Percentiles rank a stretch among this genome's conserved stretches.
Evolutionary conservation across 2,329 filamentous ascomycete genomes (phyloP).

Genomic region (Pyrenophora teres): DNA sequence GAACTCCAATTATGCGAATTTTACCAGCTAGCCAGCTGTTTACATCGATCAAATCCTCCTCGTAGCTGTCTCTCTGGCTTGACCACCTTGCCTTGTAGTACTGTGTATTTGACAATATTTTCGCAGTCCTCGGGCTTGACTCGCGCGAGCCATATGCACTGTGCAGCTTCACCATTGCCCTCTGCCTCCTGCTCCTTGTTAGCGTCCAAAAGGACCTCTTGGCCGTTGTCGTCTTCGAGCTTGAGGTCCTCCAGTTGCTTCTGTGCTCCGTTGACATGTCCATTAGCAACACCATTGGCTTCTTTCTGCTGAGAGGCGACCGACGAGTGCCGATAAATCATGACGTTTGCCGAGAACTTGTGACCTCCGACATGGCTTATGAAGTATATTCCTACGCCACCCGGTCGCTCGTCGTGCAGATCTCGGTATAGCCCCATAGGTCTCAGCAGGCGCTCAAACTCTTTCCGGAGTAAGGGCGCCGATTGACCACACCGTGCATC

Average conservation of each 20-base stretch:
- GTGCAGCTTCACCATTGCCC: conserved; percentile 61
- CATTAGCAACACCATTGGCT: conserved; percentile 19
- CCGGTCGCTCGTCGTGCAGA: conserved; percentile 82
- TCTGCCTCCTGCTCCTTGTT: conserved; percentile 47
- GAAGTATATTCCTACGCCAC: conserved; percentile 94
- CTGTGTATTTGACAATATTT: conserved; percentile 85
- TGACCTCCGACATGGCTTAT: conserved; percentile 96
- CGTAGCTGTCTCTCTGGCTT: conserved; percentile 85
- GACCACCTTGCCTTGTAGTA: conserved; percentile 90
- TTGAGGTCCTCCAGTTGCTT: conserved; percentile 47
- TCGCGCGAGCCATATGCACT: conserved; percentile 91
- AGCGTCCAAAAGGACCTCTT: conserved; percentile 37
- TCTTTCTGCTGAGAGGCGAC: conserved; percentile 24
- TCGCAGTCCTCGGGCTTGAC: conserved; percentile 88
- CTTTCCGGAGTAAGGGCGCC: conserved; percentile 83
- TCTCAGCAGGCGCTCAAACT: conserved; percentile 86
- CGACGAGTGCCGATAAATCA: conserved; percentile 74
- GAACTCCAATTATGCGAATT: background rate
- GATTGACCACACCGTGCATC: conserved; percentile 94
- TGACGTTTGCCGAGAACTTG: conserved; percentile 93
- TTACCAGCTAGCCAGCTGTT: conserved; percentile 85
- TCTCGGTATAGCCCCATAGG: conserved; percentile 85
- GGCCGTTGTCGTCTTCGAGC: conserved; percentile 47
- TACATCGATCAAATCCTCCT: conserved; percentile 85
- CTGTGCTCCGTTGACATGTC: conserved; percentile 32